Percentiles rank a stretch among this genome's conserved stretches.
phyloP scores from a whole-genome alignment of 169 alveolate genomes.

The Plasmodium malariae region DNA sequence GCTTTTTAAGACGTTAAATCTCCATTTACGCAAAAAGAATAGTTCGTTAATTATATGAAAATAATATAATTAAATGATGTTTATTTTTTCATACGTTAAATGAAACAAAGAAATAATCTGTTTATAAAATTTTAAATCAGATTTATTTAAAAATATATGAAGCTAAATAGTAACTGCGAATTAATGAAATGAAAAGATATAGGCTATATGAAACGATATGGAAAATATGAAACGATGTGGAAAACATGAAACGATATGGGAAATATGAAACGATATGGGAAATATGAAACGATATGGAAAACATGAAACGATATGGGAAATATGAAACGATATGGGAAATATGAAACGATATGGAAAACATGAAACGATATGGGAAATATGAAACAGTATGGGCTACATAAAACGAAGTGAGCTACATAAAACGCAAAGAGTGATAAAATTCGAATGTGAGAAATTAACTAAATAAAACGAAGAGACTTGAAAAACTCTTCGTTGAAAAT shows the following conservation, averaged over 20 bases:
- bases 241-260: too few species aligned
- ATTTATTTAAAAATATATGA: constrained; percentile 43
- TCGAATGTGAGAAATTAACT: too few species aligned
- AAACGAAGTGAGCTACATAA: background rate
- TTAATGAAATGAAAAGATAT: constrained; percentile 24
- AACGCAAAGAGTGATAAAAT: too few species aligned
- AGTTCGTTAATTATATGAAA: constrained; percentile 19
- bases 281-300: too few species aligned
- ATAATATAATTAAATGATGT: constrained; percentile 21
- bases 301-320: too few species aligned
- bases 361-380: too few species aligned
- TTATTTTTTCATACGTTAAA: constrained; percentile 23
- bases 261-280: too few species aligned
- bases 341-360: too few species aligned
- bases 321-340: too few species aligned
- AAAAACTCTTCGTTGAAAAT: constrained; percentile 36
- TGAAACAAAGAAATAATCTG: constrained; percentile 49
- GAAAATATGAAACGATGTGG: background rate
- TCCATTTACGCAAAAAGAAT: constrained; percentile 32
- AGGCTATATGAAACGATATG: too few species aligned
- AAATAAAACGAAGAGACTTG: background rate
- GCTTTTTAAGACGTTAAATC: constrained; percentile 10
- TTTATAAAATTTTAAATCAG: constrained; percentile 32
- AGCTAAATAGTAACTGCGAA: constrained; percentile 7
- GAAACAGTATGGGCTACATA: too few species aligned